A percentile compares a stretch with the other conserved stretches of the same genome.
These are phyloP conservation scores for Polytolypa hystricis DNA, from an alignment of 2,329 filamentous ascomycete species.

Conservation along the genomic window DNA sequence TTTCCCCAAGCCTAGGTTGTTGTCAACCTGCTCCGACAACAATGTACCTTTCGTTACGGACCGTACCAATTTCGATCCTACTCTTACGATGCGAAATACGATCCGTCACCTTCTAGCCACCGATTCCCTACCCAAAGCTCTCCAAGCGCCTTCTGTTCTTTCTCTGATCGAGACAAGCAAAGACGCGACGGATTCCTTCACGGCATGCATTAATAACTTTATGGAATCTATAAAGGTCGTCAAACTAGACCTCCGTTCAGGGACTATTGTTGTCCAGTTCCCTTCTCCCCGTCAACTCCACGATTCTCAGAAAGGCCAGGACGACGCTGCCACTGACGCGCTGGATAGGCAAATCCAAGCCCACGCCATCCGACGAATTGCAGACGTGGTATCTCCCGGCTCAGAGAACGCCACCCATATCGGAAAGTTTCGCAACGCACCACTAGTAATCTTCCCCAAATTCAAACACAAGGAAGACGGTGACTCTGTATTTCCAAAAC, in stretches of 20 bases:
- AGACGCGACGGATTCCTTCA: conserved; percentile 33
- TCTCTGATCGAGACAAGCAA: conserved; percentile 46
- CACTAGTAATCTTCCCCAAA: background rate
- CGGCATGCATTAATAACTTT: conserved; percentile 44
- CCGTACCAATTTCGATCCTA: conserved; percentile 65
- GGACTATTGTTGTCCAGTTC: conserved; percentile 24
- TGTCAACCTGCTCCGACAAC: conserved; percentile 55
- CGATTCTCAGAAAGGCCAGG: conserved; percentile 4
- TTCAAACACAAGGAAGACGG: background rate
- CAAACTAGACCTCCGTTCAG: conserved; percentile 23
- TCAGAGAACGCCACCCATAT: conserved; percentile 31
- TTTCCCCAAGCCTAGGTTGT: conserved; percentile 57
- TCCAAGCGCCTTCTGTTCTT: conserved; percentile 56
- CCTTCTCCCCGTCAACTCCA: conserved; percentile 11
- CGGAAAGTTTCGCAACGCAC: conserved; percentile 19
- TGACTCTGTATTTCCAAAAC: conserved; percentile 13
- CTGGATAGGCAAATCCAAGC: conserved; percentile 23
- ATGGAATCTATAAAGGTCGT: conserved; percentile 30
- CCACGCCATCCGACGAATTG: conserved; percentile 37
- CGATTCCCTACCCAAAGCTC: conserved; percentile 54
- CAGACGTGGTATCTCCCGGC: conserved; percentile 39
- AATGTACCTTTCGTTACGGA: conserved; percentile 72
- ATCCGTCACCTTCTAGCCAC: conserved; percentile 55
- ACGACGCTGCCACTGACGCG: conserved; percentile 9
- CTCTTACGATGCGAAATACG: conserved; percentile 69